Evolutionary conservation across 108 stramenopile genomes (phyloP), one percentile per base, ranked within the genome.

Genomic region (Pinguiococcus pyrenoidosus): DNA sequence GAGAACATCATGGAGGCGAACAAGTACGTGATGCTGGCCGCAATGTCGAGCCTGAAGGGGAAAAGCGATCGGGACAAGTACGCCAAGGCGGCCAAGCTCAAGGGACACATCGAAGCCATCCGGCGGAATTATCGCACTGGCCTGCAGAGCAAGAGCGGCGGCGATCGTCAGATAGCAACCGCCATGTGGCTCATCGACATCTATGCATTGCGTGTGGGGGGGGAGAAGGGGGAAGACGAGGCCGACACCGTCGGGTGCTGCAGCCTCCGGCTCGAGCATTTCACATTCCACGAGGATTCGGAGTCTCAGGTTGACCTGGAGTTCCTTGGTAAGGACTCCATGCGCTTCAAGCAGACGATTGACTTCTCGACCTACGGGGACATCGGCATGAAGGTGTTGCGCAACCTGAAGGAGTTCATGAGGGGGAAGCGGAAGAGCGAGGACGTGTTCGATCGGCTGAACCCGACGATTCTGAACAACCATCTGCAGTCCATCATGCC

Each of bases 231-330:
- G 0, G 92, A 96, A 21, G 95, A 96, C 56, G 97, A 99, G 67
- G 98, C 98, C 4, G 98, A 99, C 69, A 99, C 98, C 6, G 98
- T 99, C 17, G 98, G 98, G 32, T 99, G 98, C 75, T 99, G 98
- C 56, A 87, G 87, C 3, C 72, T 99, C 20, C 88, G 98, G 14
- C 81, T 89, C 12, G 98, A 99, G 62, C 98, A 99, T 61, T 59
- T 99, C 42, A 81, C 82, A n/a, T 92, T 99, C 64, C 79, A 87
- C 55, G 83, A 80, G 12, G 83, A 79, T 49, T 43, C 62, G 20
- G 71, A 72, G 24, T 71, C 76, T 36, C 25, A 89, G 59, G 83
- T 99, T 37, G 92, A 96, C 49, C 72, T 99, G n/a, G 97, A 99
- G 71, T 99, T 99, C 66, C 64, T 96, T 36, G 98, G 98, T 72